Base-by-base conservation (phyloP, 495 filamentous ascomycete species). In the Evernia prunastri region DNA sequence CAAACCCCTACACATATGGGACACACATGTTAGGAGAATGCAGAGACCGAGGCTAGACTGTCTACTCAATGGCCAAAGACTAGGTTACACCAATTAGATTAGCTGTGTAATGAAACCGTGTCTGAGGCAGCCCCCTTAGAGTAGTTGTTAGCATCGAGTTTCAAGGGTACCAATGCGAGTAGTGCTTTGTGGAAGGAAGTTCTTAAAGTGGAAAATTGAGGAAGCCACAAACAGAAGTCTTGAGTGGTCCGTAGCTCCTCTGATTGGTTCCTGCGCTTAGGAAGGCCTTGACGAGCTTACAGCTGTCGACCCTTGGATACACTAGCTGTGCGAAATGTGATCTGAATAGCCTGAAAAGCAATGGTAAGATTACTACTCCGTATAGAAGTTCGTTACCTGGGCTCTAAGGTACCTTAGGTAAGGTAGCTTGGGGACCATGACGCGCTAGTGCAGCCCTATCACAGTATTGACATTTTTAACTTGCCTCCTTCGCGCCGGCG, bases 361-460 rank as follows among this genome's bases (percentile, higher is more conserved):
- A 13, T 53, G 25, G 13, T 31, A 43, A 43, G 20, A 8, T 0
- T n/a, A 43, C 2, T n/a, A n/a, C n/a, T n/a, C n/a, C n/a, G n/a
- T n/a, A n/a, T n/a, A n/a, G n/a, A n/a, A n/a, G n/a, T n/a, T n/a
- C n/a, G n/a, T n/a, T n/a, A n/a, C n/a, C n/a, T n/a, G n/a, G n/a
- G n/a, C n/a, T n/a, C n/a, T n/a, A n/a, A n/a, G n/a, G n/a, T n/a
- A n/a, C n/a, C n/a, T n/a, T n/a, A 43, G 42, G 42, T 9, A 0
- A 6, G 42, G 18, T 20, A 3, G 13, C 4, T 2, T 43, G 40
- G 10, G 40, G 10, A 43, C 15, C 31, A n/a, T 4, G 10, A 23
- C 56, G 31, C 56, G 33, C 56, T 58, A 58, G 56, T 39, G 33
- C 49, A 53, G 49, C 49, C 49, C 27, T 53, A 31, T 53, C 49